These are phyloP conservation scores for Colletotrichum tropicale DNA, from an alignment of 2,329 filamentous ascomycete genomes.

Conservation along the genomic window DNA sequence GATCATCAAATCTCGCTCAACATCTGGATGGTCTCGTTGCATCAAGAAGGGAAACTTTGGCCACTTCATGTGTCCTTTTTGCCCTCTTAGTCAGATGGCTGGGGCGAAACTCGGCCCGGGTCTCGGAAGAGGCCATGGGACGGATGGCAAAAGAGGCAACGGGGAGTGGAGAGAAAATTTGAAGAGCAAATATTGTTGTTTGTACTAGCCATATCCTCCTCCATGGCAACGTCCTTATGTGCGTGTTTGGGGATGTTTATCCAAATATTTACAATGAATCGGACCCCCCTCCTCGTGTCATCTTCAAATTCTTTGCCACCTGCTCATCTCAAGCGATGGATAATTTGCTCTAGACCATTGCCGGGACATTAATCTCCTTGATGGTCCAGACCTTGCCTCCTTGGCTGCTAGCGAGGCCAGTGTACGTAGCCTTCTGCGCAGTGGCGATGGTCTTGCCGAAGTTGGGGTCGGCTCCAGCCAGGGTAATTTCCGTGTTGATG, in stretches of 20 bases:
- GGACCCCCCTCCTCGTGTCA: neutral
- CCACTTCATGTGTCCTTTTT: neutral
- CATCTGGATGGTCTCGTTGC: neutral
- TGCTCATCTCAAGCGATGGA: neutral
- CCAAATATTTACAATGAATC: neutral
- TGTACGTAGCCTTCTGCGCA: neutral
- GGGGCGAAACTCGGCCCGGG: neutral
- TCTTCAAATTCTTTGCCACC: neutral
- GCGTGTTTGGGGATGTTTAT: neutral
- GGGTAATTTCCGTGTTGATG: slow-evolving; percentile 25
- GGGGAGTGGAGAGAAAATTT: neutral
- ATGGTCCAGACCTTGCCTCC: slow-evolving; percentile 2
- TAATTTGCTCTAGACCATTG: neutral
- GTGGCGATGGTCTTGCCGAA: neutral
- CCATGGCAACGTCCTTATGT: neutral
- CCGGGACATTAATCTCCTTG: neutral
- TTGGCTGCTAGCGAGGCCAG: neutral
- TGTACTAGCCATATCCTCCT: neutral
- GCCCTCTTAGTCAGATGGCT: neutral
- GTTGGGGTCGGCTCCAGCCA: neutral
- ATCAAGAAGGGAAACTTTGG: neutral
- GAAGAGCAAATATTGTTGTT: neutral
- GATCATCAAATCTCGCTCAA: neutral
- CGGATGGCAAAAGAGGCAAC: neutral
- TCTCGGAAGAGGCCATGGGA: neutral